Evolutionary conservation across 2,329 filamentous ascomycete species (phyloP).

Genomic region (Aspergillus piperis): DNA sequence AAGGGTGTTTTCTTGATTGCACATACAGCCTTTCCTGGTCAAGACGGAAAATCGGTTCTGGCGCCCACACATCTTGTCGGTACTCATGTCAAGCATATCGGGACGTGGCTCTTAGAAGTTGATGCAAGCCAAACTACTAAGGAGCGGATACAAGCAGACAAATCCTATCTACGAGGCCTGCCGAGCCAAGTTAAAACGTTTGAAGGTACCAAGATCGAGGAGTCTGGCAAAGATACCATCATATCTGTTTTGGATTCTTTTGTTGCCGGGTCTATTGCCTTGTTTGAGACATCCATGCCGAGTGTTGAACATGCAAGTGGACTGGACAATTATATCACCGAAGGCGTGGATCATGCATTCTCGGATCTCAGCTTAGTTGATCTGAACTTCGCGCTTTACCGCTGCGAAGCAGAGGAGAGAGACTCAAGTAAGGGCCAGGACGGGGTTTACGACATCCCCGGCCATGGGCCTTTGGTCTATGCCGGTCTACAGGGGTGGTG

Average conservation of each 20-base stretch:
- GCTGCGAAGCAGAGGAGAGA: slow-evolving; percentile 84
- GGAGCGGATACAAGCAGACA: slow-evolving; percentile 66
- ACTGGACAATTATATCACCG: slow-evolving; percentile 82
- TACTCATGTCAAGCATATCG: slow-evolving; percentile 81
- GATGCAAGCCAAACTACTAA: slow-evolving; percentile 73
- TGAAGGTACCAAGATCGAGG: slow-evolving; percentile 71
- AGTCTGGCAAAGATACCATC: slow-evolving; percentile 70
- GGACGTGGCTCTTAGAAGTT: slow-evolving; percentile 90
- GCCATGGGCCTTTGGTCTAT: slow-evolving; percentile 82
- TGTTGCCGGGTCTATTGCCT: slow-evolving; percentile 87
- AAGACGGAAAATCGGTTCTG: slow-evolving; percentile 79
- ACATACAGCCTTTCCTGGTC: slow-evolving; percentile 91
- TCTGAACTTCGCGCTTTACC: slow-evolving; percentile 88
- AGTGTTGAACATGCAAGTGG: slow-evolving; percentile 79
- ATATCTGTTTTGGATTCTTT: slow-evolving; percentile 82
- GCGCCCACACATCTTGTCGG: slow-evolving; percentile 77
- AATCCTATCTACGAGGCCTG: slow-evolving; percentile 73
- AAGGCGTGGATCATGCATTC: slow-evolving; percentile 78
- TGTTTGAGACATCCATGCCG: slow-evolving; percentile 96
- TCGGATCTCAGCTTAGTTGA: slow-evolving; percentile 73
- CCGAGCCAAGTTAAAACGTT: slow-evolving; percentile 78
- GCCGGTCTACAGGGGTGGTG: slow-evolving; percentile 98
- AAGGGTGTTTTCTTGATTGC: slow-evolving; percentile 96
- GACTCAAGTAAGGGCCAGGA: slow-evolving; percentile 77
- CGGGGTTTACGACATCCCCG: slow-evolving; percentile 86